These are phyloP conservation scores for Saccharomycopsis synnaedendra DNA, from an alignment of 805 yeast genomes.

Conservation along the genomic window DNA sequence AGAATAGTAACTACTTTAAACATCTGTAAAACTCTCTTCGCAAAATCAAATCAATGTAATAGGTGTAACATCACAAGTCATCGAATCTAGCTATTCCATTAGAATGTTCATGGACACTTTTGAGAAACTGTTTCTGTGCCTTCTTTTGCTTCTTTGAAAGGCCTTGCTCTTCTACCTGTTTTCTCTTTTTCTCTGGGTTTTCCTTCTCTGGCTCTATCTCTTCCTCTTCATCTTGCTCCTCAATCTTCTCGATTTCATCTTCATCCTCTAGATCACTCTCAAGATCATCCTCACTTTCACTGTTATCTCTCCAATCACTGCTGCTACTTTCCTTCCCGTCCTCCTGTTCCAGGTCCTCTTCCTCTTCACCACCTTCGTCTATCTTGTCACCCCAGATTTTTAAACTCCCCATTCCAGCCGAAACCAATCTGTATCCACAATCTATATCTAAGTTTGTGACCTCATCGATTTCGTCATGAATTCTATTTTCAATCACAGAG, in stretches of 20 bases:
- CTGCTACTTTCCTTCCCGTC: conserved; percentile 6
- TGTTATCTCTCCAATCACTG: conserved; percentile 9
- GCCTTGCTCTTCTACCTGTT: conserved; percentile 8
- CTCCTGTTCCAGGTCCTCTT: conserved; percentile 11
- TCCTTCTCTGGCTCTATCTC: conserved; percentile 81
- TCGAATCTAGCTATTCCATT: conserved; percentile 14
- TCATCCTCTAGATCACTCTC: not conserved
- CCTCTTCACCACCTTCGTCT: conserved; percentile 15
- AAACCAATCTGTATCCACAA: conserved; percentile 62
- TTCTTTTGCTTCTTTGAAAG: conserved; percentile 5
- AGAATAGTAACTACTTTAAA: no score
- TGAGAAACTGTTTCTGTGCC: not conserved
- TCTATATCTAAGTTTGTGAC: conserved; percentile 72
- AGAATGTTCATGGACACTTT: not conserved
- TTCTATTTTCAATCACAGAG: conserved; percentile 49
- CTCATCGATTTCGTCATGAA: conserved; percentile 63
- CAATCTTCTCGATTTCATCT: conserved; percentile 29
- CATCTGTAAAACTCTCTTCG: no score
- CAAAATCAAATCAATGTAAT: no score
- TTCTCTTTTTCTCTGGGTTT: conserved; percentile 10
- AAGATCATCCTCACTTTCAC: conserved; percentile 21
- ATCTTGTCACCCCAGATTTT: conserved; percentile 56
- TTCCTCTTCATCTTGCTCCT: conserved; percentile 92
- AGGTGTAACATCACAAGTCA: not conserved
- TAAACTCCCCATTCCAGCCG: conserved; percentile 75